Conservation (phyloP, 345 rosid species). For the Psidium friedrichsthalianum region DNA sequence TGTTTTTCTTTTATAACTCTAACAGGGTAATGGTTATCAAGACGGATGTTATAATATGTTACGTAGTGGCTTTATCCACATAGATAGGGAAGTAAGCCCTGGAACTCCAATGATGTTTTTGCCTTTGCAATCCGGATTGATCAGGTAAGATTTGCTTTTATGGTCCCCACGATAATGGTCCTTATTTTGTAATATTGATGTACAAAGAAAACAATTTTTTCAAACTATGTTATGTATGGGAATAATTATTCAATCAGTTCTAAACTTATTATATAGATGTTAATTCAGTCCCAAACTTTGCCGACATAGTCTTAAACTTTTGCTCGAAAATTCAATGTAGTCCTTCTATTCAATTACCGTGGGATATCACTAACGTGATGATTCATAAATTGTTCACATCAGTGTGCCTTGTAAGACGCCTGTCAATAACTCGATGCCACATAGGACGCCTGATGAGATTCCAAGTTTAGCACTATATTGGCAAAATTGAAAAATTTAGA, state of each 20-base stretch:
- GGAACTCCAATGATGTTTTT: neutral
- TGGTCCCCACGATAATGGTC: neutral
- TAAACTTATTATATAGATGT: fast-evolving
- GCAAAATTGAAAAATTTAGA: fast-evolving
- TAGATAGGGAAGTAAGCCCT: neutral
- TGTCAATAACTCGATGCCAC: fast-evolving
- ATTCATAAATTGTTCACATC: neutral
- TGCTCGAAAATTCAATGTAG: neutral
- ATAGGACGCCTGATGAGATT: fast-evolving
- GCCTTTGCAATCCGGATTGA: neutral
- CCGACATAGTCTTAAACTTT: neutral
- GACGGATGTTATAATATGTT: neutral
- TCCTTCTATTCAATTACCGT: neutral
- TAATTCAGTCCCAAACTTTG: neutral
- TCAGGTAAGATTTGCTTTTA: neutral
- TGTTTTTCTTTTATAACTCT: neutral
- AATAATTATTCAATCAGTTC: neutral
- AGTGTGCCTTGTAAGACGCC: fast-evolving
- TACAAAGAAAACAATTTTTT: neutral
- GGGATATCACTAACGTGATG: fast-evolving
- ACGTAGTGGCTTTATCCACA: neutral
- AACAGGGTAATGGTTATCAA: neutral
- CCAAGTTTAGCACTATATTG: neutral
- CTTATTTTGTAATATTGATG: neutral
- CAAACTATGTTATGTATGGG: neutral